Evolutionary conservation across 169 alveolate species (phyloP).

Genomic region (Plasmodium reichenowi): DNA sequence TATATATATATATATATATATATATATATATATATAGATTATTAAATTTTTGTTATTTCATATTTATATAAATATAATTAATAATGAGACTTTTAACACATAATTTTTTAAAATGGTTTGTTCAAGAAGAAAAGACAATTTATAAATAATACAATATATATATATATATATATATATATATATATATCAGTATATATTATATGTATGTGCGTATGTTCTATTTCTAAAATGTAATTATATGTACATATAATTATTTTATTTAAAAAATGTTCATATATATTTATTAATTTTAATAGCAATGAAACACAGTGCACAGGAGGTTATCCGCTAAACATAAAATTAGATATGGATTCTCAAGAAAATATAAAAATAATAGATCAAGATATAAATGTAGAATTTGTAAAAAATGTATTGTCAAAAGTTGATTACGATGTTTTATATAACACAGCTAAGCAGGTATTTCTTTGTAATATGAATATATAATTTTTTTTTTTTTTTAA

Average conservation of each 20-base stretch:
- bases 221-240: not conserved
- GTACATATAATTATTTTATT: too few relatives aligned
- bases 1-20: too few relatives aligned
- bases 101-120: conserved; percentile 86
- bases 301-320: conserved; percentile 81
- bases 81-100: conserved; percentile 86
- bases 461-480: not conserved
- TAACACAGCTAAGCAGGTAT: conserved; percentile 85
- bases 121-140: not conserved
- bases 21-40: too few relatives aligned
- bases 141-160: not conserved
- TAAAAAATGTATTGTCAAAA: conserved; percentile 82
- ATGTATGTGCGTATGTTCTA: not conserved
- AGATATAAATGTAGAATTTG: conserved; percentile 83
- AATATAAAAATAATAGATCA: conserved; percentile 78
- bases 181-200: conserved; percentile 7
- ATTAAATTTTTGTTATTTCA: too few relatives aligned
- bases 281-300: conserved; percentile 76
- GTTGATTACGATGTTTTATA: conserved; percentile 82
- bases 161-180: conserved; percentile 16
- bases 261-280: not conserved
- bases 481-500: not conserved
- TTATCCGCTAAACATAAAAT: conserved; percentile 79
- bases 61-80: conserved; percentile 4
- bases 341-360: conserved; percentile 59